Percentiles rank a stretch among this genome's conserved stretches.
These are phyloP conservation scores for Phalaenopsis hybrid DNA, from an alignment of 116 monocot species.

Conservation along the genomic window DNA sequence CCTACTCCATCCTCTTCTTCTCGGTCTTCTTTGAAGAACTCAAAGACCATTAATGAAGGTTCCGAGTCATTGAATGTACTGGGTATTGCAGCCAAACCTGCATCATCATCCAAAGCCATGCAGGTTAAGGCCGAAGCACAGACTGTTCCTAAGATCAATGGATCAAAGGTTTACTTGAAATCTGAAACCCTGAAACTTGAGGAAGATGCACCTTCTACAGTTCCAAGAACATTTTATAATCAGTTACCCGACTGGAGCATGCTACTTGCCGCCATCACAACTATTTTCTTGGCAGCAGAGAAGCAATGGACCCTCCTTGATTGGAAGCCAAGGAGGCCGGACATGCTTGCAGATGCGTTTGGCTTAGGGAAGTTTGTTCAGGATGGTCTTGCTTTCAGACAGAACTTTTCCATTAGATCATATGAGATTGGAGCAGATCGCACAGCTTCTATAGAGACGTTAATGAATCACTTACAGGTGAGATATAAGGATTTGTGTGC, in stretches of 20 bases:
- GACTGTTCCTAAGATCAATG: slow-evolving; percentile 63
- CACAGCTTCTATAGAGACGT: slow-evolving; percentile 86
- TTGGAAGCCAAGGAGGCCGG: slow-evolving; percentile 72
- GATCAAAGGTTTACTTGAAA: slow-evolving; percentile 48
- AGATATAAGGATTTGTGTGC: neutral
- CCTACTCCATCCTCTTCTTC: slow-evolving; percentile 42
- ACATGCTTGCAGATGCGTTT: slow-evolving; percentile 73
- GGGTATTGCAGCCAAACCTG: slow-evolving; percentile 49
- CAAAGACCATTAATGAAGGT: slow-evolving; percentile 25
- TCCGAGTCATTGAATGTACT: slow-evolving; percentile 43
- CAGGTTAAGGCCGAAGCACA: slow-evolving; percentile 69
- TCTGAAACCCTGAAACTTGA: slow-evolving; percentile 34
- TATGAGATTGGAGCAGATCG: slow-evolving; percentile 93
- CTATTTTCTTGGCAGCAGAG: slow-evolving; percentile 81
- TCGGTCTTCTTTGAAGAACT: slow-evolving; percentile 27
- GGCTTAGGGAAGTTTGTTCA: slow-evolving; percentile 58
- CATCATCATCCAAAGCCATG: slow-evolving; percentile 32
- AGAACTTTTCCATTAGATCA: slow-evolving; percentile 81
- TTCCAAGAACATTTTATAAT: slow-evolving; percentile 74
- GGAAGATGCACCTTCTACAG: slow-evolving; percentile 28
- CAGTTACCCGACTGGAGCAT: slow-evolving; percentile 84
- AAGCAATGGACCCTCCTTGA: slow-evolving; percentile 74
- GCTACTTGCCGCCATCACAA: slow-evolving; percentile 81
- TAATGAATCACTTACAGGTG: slow-evolving; percentile 98
- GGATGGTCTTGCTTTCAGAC: slow-evolving; percentile 62